These are phyloP conservation scores for Penicillium sp. DNA, from an alignment of 2,329 filamentous ascomycete genomes.

Conservation along the genomic window DNA sequence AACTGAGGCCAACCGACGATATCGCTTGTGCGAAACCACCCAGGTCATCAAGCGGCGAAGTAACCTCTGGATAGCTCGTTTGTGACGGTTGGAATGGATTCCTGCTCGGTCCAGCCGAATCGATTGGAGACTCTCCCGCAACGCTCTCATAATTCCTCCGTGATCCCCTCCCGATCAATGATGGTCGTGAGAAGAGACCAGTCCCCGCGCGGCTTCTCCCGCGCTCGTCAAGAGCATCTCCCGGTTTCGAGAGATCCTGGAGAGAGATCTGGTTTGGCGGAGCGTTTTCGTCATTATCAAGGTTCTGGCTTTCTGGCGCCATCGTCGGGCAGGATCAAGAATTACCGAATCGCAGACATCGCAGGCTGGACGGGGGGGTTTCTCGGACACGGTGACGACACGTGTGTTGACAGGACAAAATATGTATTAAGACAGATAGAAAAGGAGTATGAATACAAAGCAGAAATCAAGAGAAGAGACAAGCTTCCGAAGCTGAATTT, in stretches of 20 bases:
- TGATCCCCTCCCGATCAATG: conserved; percentile 39
- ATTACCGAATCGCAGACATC: conserved; percentile 41
- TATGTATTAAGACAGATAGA: not conserved
- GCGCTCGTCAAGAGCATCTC: conserved; percentile 31
- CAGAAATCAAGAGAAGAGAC: not conserved
- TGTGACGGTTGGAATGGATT: conserved; percentile 21
- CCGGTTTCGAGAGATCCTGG: conserved; percentile 55
- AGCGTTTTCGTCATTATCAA: conserved; percentile 27
- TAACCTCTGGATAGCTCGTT: conserved; percentile 24
- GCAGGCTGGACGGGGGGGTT: conserved; percentile 26
- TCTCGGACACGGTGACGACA: conserved; percentile 4
- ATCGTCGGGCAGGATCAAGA: conserved; percentile 36
- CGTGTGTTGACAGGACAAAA: not conserved
- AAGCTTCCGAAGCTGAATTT: not conserved
- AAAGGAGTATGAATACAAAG: not conserved
- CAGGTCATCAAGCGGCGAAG: conserved; percentile 36
- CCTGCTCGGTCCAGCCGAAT: conserved; percentile 22
- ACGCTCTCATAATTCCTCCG: conserved; percentile 53
- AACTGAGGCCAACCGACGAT: conserved; percentile 42
- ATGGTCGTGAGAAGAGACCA: conserved; percentile 45
- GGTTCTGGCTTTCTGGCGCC: conserved; percentile 39
- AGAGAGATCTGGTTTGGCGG: conserved; percentile 60
- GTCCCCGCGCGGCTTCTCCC: conserved; percentile 36
- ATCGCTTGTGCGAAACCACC: conserved; percentile 44
- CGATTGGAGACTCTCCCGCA: conserved; percentile 49